Conservation (phyloP, 2,329 filamentous ascomycete species). For the Seiridium cupressi region DNA sequence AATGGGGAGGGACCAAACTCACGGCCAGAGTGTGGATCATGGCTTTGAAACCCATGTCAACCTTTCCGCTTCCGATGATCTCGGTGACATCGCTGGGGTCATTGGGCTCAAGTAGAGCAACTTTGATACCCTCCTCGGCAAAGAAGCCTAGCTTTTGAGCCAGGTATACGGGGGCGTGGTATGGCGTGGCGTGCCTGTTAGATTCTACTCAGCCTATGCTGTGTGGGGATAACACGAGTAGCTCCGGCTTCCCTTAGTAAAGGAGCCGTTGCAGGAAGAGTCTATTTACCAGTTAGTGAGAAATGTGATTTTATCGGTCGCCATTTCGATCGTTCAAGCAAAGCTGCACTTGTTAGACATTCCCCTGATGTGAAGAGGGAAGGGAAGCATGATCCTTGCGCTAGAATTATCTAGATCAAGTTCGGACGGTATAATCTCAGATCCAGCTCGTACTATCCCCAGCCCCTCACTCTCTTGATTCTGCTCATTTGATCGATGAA, state of each 20-base stretch:
- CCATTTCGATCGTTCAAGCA: slow-evolving; percentile 59
- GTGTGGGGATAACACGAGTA: too few relatives aligned
- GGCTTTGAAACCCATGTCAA: slow-evolving; percentile 78
- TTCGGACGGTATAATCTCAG: slow-evolving; percentile 77
- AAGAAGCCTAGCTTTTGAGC: slow-evolving; percentile 76
- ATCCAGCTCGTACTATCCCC: slow-evolving; percentile 29
- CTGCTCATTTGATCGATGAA: background rate
- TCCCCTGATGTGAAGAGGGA: slow-evolving; percentile 18
- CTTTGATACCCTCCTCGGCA: slow-evolving; percentile 73
- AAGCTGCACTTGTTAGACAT: slow-evolving; percentile 2
- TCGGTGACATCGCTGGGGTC: slow-evolving; percentile 81
- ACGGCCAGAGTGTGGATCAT: slow-evolving; percentile 81
- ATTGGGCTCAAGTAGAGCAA: slow-evolving; percentile 74
- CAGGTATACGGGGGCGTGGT: slow-evolving; percentile 76
- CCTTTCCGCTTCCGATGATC: slow-evolving; percentile 74
- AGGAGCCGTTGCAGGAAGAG: background rate
- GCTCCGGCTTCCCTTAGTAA: too few relatives aligned
- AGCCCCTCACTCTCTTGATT: background rate
- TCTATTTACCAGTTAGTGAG: slow-evolving; percentile 73
- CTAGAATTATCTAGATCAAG: slow-evolving; percentile 88
- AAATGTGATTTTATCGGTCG: slow-evolving; percentile 83
- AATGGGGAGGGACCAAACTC: slow-evolving; percentile 19
- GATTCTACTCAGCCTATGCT: slow-evolving; percentile 10
- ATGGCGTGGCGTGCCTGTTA: slow-evolving; percentile 74
- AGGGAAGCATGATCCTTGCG: slow-evolving; percentile 79